These are phyloP conservation scores for Fusarium hainanense DNA, from an alignment of 2,329 filamentous ascomycete genomes.

Conservation along the genomic window DNA sequence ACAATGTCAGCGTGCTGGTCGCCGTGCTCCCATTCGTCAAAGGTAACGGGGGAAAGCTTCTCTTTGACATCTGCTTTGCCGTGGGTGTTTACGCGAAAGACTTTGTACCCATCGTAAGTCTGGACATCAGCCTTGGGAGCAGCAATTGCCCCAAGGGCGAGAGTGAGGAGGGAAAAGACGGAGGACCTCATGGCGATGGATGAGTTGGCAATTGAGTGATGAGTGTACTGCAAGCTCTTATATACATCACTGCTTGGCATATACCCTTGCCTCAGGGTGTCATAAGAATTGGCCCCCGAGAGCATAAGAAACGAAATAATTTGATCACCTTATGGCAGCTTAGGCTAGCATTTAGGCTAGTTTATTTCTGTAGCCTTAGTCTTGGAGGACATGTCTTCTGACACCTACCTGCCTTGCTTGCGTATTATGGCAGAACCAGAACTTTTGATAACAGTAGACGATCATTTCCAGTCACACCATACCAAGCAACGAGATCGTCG, in stretches of 20 bases:
- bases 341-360: too few species aligned
- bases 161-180: conserved; percentile 29
- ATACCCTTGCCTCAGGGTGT: background rate
- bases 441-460: conserved; percentile 21
- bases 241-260: conserved; percentile 12
- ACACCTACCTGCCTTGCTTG: background rate
- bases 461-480: conserved; percentile 14
- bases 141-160: conserved; percentile 32
- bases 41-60: conserved; percentile 45
- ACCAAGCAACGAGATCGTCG: conserved; percentile 3
- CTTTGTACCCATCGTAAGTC: conserved; percentile 51
- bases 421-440: background rate
- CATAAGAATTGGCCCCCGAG: too few species aligned
- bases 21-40: conserved; percentile 39
- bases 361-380: too few species aligned
- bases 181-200: conserved; percentile 34
- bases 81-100: conserved; percentile 59
- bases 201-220: background rate
- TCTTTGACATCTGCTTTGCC: conserved; percentile 53
- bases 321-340: too few species aligned
- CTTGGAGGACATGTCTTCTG: too few species aligned
- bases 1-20: conserved; percentile 48
- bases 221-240: background rate
- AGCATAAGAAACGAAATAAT: too few species aligned
- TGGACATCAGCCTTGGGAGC: conserved; percentile 29